These are phyloP conservation scores for Wallacemonas sp. DNA, from an alignment of 208 protist species.

Conservation along the genomic window DNA sequence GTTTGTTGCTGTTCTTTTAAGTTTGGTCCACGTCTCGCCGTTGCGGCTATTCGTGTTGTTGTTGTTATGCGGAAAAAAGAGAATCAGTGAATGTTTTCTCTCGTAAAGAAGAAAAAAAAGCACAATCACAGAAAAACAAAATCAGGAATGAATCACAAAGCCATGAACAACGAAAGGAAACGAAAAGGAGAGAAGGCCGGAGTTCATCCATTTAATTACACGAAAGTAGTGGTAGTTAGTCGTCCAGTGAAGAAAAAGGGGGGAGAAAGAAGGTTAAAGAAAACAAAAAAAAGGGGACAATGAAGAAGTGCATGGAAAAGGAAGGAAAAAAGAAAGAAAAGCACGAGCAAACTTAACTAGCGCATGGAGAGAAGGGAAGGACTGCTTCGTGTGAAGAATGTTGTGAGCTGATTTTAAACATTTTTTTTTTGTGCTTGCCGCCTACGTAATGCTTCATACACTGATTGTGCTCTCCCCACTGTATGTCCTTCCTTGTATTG, in stretches of 20 bases:
- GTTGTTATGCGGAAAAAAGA: too few relatives aligned
- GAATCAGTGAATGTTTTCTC: too few relatives aligned
- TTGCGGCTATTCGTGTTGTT: too few relatives aligned
- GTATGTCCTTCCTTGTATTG: conserved; percentile 2
- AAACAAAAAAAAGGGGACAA: background rate
- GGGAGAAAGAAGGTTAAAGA: background rate
- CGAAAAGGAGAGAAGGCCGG: conserved; percentile 16
- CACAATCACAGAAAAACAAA: conserved; percentile 9
- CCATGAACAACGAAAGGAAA: conserved; percentile 6
- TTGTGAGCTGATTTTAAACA: too few relatives aligned
- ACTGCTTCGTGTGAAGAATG: too few relatives aligned
- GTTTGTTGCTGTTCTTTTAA: too few relatives aligned
- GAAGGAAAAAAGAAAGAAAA: background rate
- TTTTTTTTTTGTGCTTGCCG: too few relatives aligned
- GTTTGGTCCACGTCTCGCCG: too few relatives aligned
- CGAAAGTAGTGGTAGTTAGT: conserved; percentile 16
- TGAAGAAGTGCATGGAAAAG: background rate
- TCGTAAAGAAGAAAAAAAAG: conserved; percentile 3
- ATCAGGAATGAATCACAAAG: background rate
- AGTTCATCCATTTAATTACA: conserved; percentile 8
- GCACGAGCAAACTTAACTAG: background rate
- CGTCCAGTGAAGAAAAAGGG: conserved; percentile 17
- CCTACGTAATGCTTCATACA: too few relatives aligned
- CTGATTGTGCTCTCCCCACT: too few relatives aligned
- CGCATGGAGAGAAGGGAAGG: too few relatives aligned